These are phyloP conservation scores for Rhytidhysteron rufulum DNA, from an alignment of 2,329 filamentous ascomycete species.

Conservation along the genomic window DNA sequence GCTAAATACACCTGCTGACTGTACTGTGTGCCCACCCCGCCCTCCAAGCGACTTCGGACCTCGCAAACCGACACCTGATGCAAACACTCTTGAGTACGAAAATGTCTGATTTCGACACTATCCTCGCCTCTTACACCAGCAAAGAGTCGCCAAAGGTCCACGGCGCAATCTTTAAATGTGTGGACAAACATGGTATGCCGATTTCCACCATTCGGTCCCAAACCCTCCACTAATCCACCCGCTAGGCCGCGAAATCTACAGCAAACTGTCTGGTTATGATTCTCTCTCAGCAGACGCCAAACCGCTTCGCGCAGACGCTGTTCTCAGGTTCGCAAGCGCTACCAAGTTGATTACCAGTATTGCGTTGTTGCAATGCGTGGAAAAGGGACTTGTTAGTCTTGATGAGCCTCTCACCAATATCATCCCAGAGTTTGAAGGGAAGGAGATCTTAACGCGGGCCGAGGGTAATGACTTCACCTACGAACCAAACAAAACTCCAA, in stretches of 20 bases:
- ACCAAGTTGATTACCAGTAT: slow-evolving; percentile 20
- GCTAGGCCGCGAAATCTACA: slow-evolving; percentile 2
- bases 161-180: slow-evolving; percentile 3
- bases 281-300: slow-evolving; percentile 2
- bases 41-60: no score
- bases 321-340: slow-evolving; percentile 16
- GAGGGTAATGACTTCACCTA: neutral
- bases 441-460: slow-evolving; percentile 7
- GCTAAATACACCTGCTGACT: no score
- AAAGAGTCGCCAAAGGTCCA: slow-evolving; percentile 3
- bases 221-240: neutral
- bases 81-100: no score
- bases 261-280: slow-evolving; percentile 4
- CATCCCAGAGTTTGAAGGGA: slow-evolving; percentile 14
- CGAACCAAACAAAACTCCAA: slow-evolving; percentile 3
- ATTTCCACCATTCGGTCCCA: neutral
- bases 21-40: no score
- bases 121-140: slow-evolving; percentile 3
- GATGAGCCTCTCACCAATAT: slow-evolving; percentile 15
- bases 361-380: slow-evolving; percentile 17
- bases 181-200: slow-evolving; percentile 5
- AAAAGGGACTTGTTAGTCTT: slow-evolving; percentile 14
- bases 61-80: no score
- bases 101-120: slow-evolving; percentile 5
- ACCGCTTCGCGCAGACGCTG: slow-evolving; percentile 6